Evolutionary conservation across 2,329 filamentous ascomycete species (phyloP).

Genomic region (Botrytis byssoidea): DNA sequence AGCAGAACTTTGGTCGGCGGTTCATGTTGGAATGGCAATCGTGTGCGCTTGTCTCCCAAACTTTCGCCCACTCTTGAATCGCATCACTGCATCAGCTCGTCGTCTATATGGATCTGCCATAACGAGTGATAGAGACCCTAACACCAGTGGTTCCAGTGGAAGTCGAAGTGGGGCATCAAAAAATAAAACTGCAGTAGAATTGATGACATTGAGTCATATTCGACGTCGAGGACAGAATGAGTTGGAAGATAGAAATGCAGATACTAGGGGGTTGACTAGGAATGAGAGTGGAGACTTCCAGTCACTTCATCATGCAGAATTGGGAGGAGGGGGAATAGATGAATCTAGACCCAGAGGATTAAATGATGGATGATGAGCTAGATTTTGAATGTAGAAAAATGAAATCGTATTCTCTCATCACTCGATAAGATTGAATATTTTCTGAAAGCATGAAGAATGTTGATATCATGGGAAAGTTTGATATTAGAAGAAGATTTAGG

Average conservation of each 20-base stretch:
- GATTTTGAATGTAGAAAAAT: not conserved
- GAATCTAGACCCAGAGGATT: not conserved
- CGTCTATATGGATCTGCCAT: constrained; percentile 15
- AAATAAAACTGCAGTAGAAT: not conserved
- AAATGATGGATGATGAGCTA: not conserved
- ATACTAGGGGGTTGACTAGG: constrained; percentile 12
- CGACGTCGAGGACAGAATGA: not conserved
- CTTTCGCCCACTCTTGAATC: constrained; percentile 22
- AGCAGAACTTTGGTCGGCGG: constrained; percentile 25
- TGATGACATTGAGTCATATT: constrained; percentile 6
- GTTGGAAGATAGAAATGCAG: constrained; percentile 10
- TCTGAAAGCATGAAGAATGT: not conserved
- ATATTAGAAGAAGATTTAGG: not conserved
- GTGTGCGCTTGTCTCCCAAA: constrained; percentile 25
- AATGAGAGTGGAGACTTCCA: constrained; percentile 9
- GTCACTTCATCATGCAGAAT: not conserved
- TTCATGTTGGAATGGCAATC: constrained; percentile 25
- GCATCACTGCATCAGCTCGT: constrained; percentile 13
- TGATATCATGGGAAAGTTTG: not conserved
- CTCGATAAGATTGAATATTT: not conserved
- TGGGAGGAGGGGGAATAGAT: not conserved
- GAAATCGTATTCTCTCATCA: not conserved
- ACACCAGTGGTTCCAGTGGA: constrained; percentile 2
- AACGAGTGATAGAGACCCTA: not conserved
- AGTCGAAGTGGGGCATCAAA: constrained; percentile 8